Percentiles rank a stretch among this genome's conserved stretches.
These are phyloP conservation scores for Larix sibirica DNA, from an alignment of 83 land plant genomes.

Conservation along the genomic window DNA sequence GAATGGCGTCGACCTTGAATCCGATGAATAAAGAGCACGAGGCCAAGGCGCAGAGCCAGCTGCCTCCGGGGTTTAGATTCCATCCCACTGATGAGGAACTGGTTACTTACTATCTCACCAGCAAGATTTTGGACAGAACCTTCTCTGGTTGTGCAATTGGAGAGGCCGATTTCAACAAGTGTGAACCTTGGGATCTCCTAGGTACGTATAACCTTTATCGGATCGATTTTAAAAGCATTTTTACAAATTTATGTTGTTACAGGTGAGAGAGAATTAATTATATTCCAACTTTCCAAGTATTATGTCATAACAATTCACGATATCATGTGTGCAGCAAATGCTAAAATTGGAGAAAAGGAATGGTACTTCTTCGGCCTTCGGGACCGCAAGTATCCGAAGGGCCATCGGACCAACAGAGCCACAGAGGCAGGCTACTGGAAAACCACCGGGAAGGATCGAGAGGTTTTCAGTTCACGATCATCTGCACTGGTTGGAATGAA, in stretches of 20 bases:
- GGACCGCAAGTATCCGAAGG: slow-evolving; percentile 67
- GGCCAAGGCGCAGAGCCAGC: too few relatives aligned
- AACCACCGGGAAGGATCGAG: slow-evolving; percentile 71
- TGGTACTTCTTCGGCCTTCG: slow-evolving; percentile 70
- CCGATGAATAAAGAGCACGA: too few relatives aligned
- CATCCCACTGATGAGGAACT: slow-evolving; percentile 80
- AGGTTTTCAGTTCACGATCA: slow-evolving; percentile 45
- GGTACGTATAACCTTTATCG: slow-evolving; percentile 17
- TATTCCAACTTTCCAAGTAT: background rate
- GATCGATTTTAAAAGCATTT: too few relatives aligned
- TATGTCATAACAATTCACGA: background rate
- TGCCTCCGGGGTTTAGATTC: slow-evolving; percentile 76
- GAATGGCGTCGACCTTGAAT: too few relatives aligned
- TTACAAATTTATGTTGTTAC: too few relatives aligned
- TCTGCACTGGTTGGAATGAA: slow-evolving; percentile 66
- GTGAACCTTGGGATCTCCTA: slow-evolving; percentile 83
- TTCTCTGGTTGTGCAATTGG: slow-evolving; percentile 49
- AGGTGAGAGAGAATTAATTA: too few relatives aligned
- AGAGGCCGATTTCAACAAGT: slow-evolving; percentile 77
- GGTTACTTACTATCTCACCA: slow-evolving; percentile 57
- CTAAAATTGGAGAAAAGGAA: slow-evolving; percentile 69
- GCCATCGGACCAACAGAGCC: slow-evolving; percentile 56
- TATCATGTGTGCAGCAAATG: slow-evolving; percentile 37
- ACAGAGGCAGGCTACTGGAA: slow-evolving; percentile 49
- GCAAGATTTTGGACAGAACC: slow-evolving; percentile 46